Conservation (phyloP, 176 grass and related monocot species). For the Triticum dicoccoides region DNA sequence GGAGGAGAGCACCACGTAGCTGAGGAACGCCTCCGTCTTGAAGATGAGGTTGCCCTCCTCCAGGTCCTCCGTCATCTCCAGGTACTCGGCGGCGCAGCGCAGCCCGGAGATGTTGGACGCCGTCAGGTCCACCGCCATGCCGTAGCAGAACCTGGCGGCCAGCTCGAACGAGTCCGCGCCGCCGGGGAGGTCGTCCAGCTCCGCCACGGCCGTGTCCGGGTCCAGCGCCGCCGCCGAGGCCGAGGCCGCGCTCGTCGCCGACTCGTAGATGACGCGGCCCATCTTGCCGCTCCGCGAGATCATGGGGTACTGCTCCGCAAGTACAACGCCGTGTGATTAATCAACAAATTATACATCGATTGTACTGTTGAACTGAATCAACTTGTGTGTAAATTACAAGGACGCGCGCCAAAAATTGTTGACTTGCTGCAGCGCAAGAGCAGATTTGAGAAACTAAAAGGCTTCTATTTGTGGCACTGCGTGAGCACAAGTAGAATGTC, state of each 20-base stretch:
- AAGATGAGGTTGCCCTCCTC: constrained; percentile 99
- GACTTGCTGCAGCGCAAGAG: neutral
- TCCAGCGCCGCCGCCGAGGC: neutral
- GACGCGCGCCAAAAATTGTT: neutral
- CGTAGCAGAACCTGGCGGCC: constrained; percentile 93
- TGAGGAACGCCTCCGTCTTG: constrained; percentile 97
- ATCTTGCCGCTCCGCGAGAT: constrained; percentile 84
- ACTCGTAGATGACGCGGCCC: constrained; percentile 78
- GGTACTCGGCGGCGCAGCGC: constrained; percentile 84
- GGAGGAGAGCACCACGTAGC: constrained; percentile 95
- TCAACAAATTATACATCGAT: neutral
- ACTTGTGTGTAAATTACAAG: neutral
- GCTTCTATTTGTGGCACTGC: neutral
- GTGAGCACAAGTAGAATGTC: neutral
- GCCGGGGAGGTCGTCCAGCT: constrained; percentile 70
- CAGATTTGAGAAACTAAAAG: constrained; percentile 2
- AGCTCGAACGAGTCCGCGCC: constrained; percentile 73
- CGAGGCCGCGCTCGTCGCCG: neutral
- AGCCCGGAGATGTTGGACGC: constrained; percentile 89
- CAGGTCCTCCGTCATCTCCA: constrained; percentile 99
- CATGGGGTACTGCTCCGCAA: constrained; percentile 64
- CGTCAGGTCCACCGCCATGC: constrained; percentile 89
- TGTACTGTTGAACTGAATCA: neutral
- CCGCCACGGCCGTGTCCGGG: constrained; percentile 37
- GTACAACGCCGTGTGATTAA: neutral